Evolutionary conservation across 768 basidiomycete genomes (phyloP).

Genomic region (Tricholomella constricta): DNA sequence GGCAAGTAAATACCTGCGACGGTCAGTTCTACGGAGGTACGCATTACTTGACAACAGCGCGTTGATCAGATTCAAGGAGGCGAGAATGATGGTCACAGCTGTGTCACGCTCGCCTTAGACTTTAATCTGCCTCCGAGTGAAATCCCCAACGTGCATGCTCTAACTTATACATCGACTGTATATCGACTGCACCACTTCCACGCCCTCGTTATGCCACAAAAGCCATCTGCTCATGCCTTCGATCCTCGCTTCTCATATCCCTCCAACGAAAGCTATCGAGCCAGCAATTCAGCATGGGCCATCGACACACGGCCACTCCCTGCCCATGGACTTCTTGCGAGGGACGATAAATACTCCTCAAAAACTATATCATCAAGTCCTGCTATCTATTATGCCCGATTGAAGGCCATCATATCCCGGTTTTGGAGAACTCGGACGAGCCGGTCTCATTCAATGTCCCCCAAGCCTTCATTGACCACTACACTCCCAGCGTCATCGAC

Average conservation of each 20-base stretch:
- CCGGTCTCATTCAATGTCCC: slow-evolving; percentile 24
- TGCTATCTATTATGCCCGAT: slow-evolving; percentile 25
- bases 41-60: no score
- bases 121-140: background rate
- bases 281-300: slow-evolving; percentile 29
- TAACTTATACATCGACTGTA: slow-evolving; percentile 9
- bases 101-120: background rate
- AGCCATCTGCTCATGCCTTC: slow-evolving; percentile 28
- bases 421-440: slow-evolving; percentile 27
- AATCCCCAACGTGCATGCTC: slow-evolving; percentile 10
- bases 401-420: slow-evolving; percentile 24
- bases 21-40: no score
- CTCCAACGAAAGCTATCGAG: slow-evolving; percentile 23
- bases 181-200: background rate
- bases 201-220: slow-evolving; percentile 21
- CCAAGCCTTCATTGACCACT: slow-evolving; percentile 33
- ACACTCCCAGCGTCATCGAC: slow-evolving; percentile 35
- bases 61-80: no score
- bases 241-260: slow-evolving; percentile 20
- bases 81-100: slow-evolving; percentile 16
- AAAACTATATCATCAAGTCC: slow-evolving; percentile 25
- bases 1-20: no score
- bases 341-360: slow-evolving; percentile 32
- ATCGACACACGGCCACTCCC: slow-evolving; percentile 32
- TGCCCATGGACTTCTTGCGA: slow-evolving; percentile 29